These are phyloP conservation scores for Talaromyces sp. DNA, from an alignment of 2,329 filamentous ascomycete genomes.

Conservation along the genomic window DNA sequence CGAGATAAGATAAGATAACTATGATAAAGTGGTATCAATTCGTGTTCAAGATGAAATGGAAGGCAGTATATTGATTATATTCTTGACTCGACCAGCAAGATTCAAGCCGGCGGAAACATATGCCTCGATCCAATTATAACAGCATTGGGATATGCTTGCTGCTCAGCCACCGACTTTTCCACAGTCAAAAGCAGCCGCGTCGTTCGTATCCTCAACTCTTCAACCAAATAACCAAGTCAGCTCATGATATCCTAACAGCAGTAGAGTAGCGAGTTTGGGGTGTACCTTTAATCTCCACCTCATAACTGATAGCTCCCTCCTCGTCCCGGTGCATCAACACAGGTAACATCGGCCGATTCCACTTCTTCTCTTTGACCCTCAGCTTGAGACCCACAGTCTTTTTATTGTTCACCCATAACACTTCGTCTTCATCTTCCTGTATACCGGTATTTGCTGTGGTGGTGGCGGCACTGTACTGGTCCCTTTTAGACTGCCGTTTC, in stretches of 20 bases:
- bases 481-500: constrained; percentile 36
- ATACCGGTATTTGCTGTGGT: neutral
- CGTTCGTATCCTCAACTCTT: constrained; percentile 66
- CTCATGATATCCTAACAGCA: neutral
- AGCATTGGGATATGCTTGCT: constrained; percentile 60
- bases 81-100: neutral
- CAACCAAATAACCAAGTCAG: constrained; percentile 13
- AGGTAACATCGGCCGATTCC: constrained; percentile 44
- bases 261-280: neutral
- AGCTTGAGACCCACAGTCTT: constrained; percentile 67
- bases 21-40: too few species aligned
- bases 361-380: constrained; percentile 55
- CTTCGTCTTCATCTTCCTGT: constrained; percentile 24
- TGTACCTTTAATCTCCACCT: constrained; percentile 68
- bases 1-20: constrained; percentile 6
- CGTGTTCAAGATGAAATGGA: neutral
- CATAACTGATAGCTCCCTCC: constrained; percentile 66
- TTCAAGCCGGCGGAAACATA: constrained; percentile 5
- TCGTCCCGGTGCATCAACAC: constrained; percentile 58
- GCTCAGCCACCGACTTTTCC: constrained; percentile 62
- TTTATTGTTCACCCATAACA: constrained; percentile 66
- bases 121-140: constrained; percentile 43
- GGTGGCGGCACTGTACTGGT: too few species aligned
- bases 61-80: neutral
- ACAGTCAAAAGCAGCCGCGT: constrained; percentile 61